Conservation (phyloP, 1,284 basidiomycete genomes). For the Inonotus hispidus region DNA sequence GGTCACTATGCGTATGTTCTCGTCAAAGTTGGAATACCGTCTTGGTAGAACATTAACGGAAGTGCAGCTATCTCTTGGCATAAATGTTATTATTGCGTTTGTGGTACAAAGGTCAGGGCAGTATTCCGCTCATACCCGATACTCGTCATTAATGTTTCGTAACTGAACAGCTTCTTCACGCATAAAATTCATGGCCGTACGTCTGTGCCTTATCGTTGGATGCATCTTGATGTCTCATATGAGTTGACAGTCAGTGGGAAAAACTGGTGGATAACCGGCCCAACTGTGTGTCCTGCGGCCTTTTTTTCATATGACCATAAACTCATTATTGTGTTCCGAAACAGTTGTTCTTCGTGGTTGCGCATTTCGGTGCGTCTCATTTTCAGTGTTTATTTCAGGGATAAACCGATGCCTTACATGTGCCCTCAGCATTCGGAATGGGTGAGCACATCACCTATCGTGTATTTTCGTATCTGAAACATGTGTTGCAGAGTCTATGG, state of each 20-base stretch:
- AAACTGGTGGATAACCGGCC: constrained; percentile 33
- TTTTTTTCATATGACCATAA: background rate
- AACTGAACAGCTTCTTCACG: constrained; percentile 33
- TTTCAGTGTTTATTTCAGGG: background rate
- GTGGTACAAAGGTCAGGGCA: constrained; percentile 13
- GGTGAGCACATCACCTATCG: constrained; percentile 24
- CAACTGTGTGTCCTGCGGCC: constrained; percentile 27
- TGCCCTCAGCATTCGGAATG: constrained; percentile 32
- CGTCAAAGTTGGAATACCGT: background rate
- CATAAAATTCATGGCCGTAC: constrained; percentile 34
- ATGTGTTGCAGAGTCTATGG: background rate
- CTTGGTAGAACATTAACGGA: background rate
- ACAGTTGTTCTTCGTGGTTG: constrained; percentile 31
- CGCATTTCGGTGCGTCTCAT: constrained; percentile 35
- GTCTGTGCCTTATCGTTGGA: constrained; percentile 13
- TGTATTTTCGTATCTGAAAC: too few relatives aligned
- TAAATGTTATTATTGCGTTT: constrained; percentile 16
- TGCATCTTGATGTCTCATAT: background rate
- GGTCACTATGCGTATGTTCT: constrained; percentile 8
- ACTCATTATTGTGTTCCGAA: background rate
- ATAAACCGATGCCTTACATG: constrained; percentile 7
- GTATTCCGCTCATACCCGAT: background rate
- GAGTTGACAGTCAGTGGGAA: constrained; percentile 29
- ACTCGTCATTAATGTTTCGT: background rate
- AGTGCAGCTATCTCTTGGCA: constrained; percentile 7